Conservation (phyloP, 108 stramenopile species). For the Skeletonema costatum region DNA sequence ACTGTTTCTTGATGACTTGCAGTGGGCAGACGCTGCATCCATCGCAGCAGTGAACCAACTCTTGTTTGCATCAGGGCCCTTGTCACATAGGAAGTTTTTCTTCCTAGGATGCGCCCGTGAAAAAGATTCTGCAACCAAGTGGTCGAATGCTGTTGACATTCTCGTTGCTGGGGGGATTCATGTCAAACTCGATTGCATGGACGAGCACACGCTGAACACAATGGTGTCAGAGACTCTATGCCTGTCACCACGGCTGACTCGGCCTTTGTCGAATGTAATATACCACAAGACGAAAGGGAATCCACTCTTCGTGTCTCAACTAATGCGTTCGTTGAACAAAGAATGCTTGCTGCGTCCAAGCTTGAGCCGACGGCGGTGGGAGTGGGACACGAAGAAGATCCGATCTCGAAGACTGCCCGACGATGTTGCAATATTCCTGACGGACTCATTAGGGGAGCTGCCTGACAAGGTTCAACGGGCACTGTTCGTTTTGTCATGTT, state of each 20-base stretch:
- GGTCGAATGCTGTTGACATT: neutral
- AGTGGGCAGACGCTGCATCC: conserved; percentile 5
- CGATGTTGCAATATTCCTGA: neutral
- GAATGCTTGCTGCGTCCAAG: neutral
- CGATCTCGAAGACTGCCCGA: neutral
- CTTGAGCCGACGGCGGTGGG: neutral
- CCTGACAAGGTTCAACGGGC: neutral
- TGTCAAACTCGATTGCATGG: neutral
- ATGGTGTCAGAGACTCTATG: conserved; percentile 7
- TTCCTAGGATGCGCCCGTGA: conserved; percentile 1
- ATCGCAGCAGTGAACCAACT: conserved; percentile 5
- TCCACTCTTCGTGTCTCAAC: conserved; percentile 5
- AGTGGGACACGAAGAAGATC: neutral
- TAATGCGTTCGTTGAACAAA: neutral
- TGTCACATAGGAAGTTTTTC: neutral
- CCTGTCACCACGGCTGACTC: conserved; percentile 5
- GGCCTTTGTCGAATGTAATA: neutral
- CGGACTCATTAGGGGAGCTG: neutral
- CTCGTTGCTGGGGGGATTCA: neutral
- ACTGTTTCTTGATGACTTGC: neutral
- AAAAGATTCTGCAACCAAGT: neutral
- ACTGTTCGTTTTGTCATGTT: conserved; percentile 1
- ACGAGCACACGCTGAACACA: neutral
- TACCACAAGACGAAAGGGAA: conserved; percentile 23
- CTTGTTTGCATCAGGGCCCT: neutral